These are phyloP conservation scores for Mycena rebaudengoi DNA, from an alignment of 768 basidiomycete species.

Conservation along the genomic window DNA sequence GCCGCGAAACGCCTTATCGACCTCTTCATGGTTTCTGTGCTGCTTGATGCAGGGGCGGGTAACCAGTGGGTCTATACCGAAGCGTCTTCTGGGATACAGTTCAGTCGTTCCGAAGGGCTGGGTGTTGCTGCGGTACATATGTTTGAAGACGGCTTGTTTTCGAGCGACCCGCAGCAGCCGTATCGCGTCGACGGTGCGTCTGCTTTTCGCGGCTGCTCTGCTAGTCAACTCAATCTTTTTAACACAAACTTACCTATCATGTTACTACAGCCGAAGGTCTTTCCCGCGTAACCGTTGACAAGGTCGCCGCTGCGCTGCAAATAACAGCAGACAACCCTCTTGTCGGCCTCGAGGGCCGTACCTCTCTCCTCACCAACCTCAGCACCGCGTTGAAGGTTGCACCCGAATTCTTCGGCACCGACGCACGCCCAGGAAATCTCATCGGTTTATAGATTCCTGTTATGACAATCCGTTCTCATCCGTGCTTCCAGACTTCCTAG, in stretches of 20 bases:
- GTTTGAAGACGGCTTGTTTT: slow-evolving; percentile 88
- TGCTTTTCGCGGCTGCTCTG: too few relatives aligned
- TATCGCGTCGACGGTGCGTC: slow-evolving; percentile 81
- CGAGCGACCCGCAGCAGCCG: slow-evolving; percentile 65
- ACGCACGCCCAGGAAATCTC: slow-evolving; percentile 83
- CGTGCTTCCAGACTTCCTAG: slow-evolving; percentile 68
- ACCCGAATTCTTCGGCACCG: slow-evolving; percentile 74
- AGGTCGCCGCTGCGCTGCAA: slow-evolving; percentile 78
- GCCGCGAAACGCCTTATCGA: slow-evolving; percentile 82
- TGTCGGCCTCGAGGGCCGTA: slow-evolving; percentile 89
- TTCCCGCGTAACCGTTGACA: slow-evolving; percentile 64
- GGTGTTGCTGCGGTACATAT: slow-evolving; percentile 92
- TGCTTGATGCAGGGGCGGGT: slow-evolving; percentile 95
- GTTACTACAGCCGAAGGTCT: slow-evolving; percentile 70
- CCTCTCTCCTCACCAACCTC: slow-evolving; percentile 78
- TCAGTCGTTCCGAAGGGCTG: slow-evolving; percentile 80
- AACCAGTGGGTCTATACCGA: slow-evolving; percentile 83
- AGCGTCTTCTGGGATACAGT: slow-evolving; percentile 57
- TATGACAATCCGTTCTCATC: neutral
- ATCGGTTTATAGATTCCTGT: slow-evolving; percentile 57
- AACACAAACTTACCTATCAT: too few relatives aligned
- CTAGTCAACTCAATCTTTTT: too few relatives aligned
- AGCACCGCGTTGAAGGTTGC: slow-evolving; percentile 72
- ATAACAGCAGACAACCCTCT: slow-evolving; percentile 82
- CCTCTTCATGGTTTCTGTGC: slow-evolving; percentile 88